Evolutionary conservation across 371 early-diverging fungal genomes (phyloP), one percentile per base, ranked within the genome.

Genomic region (Mortierella sp.): DNA sequence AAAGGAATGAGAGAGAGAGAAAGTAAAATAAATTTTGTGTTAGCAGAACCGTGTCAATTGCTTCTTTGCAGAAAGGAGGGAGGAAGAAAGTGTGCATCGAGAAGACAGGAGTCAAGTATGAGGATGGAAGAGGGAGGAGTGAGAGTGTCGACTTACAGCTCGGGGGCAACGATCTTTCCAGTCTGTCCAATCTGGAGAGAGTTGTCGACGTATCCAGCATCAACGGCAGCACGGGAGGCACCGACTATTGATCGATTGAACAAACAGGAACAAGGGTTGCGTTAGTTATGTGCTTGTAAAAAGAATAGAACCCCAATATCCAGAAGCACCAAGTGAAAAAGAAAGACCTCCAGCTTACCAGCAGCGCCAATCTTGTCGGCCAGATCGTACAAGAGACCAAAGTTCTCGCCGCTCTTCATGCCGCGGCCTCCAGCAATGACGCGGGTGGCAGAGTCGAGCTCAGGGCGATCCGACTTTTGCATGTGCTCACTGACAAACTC

Each of bases 141-240:
- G 26, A 45, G 57, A 73, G 28, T 34, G 45, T 28, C 70, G 10
- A 70, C 77, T 72, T 80, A 82, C 84, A 79, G 80, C 80, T 93
- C 94, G 65, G 99, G 99, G 26, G 99, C 99, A 79, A 99, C 95
- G 77, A 98, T 97, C 91, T 98, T 98, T 79, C 99, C 99, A 19
- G 99, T 99, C 90, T 99, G 99, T 24, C 99, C 99, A 71, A 99
- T 96, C 92, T 99, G 99, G 65, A 98, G 90, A 44, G 97, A 97
- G 91, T 99, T 99, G 89, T 95, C 95, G 77, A 96, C 98, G 90
- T 94, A 99, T 54, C 99, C 99, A 75, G 98, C 97, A 92, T 99
- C 99, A 38, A 99, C 99, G 72, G 99, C 99, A 79, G 99, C 99
- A 84, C 99, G 96, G 75, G 98, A 98, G 34, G 98, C 99, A 84